phyloP scores from a whole-genome alignment of 148 eudicot genomes.

The Rhododendron kiyosumense region DNA sequence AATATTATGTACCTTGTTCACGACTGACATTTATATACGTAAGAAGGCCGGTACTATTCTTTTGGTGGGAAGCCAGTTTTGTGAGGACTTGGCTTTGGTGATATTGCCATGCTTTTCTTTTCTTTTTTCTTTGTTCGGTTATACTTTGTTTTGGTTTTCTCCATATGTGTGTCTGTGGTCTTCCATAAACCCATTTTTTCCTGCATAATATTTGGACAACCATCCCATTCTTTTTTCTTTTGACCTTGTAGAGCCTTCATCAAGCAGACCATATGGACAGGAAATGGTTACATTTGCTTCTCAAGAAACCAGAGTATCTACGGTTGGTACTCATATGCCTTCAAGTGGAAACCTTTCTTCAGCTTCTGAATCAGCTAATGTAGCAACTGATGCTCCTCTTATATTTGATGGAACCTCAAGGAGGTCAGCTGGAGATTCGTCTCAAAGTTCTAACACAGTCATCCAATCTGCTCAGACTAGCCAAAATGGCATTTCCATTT shows the following conservation, averaged over 20 bases:
- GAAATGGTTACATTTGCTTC: conserved; percentile 50
- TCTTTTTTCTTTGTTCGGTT: neutral
- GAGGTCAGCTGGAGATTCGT: conserved; percentile 23
- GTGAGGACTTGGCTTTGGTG: neutral
- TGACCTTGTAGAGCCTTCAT: conserved; percentile 27
- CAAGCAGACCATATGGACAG: conserved; percentile 27
- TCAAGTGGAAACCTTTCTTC: conserved; percentile 28
- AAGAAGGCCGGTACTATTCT: neutral
- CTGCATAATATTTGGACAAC: neutral
- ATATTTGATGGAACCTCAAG: conserved; percentile 28
- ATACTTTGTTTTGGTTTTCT: neutral
- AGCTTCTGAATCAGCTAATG: conserved; percentile 27
- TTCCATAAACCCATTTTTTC: neutral
- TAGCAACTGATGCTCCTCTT: conserved; percentile 34
- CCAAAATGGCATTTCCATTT: conserved; percentile 56
- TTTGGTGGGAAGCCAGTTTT: conserved; percentile 4
- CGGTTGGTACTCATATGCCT: conserved; percentile 22
- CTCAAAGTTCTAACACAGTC: conserved; percentile 28
- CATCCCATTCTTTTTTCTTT: neutral
- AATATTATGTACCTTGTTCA: neutral
- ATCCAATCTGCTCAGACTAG: conserved; percentile 38
- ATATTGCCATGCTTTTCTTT: neutral
- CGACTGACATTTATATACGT: neutral
- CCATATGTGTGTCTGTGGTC: neutral
- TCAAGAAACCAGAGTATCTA: conserved; percentile 20